Conservation (phyloP, 106 monocot genomes). For the Ottelia alismoides region DNA sequence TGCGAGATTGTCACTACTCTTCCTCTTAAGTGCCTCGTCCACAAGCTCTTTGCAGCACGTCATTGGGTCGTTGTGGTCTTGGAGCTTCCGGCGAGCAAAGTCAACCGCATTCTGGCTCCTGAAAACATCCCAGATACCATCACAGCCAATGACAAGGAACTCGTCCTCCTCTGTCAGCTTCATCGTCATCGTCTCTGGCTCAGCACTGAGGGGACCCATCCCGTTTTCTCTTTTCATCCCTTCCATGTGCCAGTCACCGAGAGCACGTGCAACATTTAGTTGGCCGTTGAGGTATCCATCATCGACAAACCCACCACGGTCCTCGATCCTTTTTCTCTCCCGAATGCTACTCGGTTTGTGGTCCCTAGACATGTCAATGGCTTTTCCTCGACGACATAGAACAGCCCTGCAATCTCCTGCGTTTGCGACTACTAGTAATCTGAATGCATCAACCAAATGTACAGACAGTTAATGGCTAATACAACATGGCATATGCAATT, state of each 20-base stretch:
- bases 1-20: constrained; percentile 47
- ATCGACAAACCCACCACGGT: constrained; percentile 38
- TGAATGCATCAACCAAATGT: constrained; percentile 52
- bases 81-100: constrained; percentile 28
- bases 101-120: constrained; percentile 41
- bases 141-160: constrained; percentile 60
- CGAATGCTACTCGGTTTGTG: constrained; percentile 29
- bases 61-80: constrained; percentile 43
- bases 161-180: constrained; percentile 44
- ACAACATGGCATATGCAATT: neutral
- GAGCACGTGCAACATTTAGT: constrained; percentile 39
- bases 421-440: constrained; percentile 50
- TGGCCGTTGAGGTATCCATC: constrained; percentile 59
- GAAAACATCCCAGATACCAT: constrained; percentile 74
- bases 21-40: constrained; percentile 43
- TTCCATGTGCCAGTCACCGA: constrained; percentile 55
- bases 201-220: constrained; percentile 35
- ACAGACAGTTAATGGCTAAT: constrained; percentile 49
- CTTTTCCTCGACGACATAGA: constrained; percentile 39
- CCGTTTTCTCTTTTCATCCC: constrained; percentile 32
- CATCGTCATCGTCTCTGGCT: constrained; percentile 34
- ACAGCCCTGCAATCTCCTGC: constrained; percentile 63
- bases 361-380: constrained; percentile 51
- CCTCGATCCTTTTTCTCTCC: constrained; percentile 32
- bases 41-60: constrained; percentile 45